Conservation (phyloP, 768 basidiomycete genomes). For the Amyloporia xantha region DNA sequence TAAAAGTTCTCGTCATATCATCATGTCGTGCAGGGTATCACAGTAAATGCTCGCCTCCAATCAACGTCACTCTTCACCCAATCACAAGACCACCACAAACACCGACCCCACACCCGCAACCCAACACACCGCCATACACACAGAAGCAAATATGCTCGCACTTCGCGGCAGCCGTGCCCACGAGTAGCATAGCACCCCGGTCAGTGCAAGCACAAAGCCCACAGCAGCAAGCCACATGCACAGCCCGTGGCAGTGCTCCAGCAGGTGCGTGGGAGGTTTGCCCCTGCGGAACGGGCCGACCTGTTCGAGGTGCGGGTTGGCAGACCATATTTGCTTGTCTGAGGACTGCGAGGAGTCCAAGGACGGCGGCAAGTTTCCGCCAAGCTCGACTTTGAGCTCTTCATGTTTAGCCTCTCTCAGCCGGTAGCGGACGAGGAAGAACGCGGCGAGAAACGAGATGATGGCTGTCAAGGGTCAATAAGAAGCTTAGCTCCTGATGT, state of each 20-base stretch:
- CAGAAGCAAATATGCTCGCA: conserved; percentile 38
- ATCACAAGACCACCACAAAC: neutral
- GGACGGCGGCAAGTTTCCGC: conserved; percentile 11
- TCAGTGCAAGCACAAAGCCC: conserved; percentile 45
- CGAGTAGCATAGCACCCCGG: conserved; percentile 44
- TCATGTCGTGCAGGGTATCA: neutral
- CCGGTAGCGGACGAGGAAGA: conserved; percentile 50
- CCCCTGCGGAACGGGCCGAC: conserved; percentile 38
- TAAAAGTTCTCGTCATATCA: too few relatives aligned
- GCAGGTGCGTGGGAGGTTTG: conserved; percentile 37
- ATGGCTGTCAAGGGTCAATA: conserved; percentile 23
- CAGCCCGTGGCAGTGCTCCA: conserved; percentile 42
- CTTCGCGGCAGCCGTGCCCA: conserved; percentile 42
- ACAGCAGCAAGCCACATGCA: conserved; percentile 39
- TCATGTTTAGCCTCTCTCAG: conserved; percentile 46
- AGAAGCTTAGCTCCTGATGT: neutral
- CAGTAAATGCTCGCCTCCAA: too few relatives aligned
- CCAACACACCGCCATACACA: conserved; percentile 32
- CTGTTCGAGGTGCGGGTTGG: conserved; percentile 45
- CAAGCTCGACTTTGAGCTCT: conserved; percentile 33
- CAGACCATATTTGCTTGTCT: conserved; percentile 27
- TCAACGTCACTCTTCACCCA: neutral
- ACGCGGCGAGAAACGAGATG: conserved; percentile 47
- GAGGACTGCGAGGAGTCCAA: conserved; percentile 24
- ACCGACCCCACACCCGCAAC: conserved; percentile 15